A percentile compares a stretch with the other conserved stretches of the same genome.
Evolutionary conservation across 768 basidiomycete species (phyloP).

Genomic region (Leucosporidium scottii): DNA sequence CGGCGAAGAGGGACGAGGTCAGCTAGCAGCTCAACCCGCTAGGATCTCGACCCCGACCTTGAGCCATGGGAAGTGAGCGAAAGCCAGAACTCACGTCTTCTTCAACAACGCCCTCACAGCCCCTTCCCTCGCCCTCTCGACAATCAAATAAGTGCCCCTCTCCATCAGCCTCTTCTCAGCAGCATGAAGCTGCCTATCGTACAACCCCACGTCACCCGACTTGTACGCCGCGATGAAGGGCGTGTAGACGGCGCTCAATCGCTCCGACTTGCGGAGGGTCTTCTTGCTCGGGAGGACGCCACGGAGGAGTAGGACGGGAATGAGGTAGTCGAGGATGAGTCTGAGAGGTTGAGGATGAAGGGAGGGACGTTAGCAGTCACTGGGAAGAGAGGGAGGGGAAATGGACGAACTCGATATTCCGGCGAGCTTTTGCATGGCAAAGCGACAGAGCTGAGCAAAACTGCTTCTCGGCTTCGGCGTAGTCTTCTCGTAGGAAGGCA

Average conservation of each 20-base stretch:
- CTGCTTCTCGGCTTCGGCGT: conserved; percentile 56
- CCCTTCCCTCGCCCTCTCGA: conserved; percentile 81
- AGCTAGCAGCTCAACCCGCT: too few species aligned
- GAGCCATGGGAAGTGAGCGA: too few species aligned
- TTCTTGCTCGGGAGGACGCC: conserved; percentile 73
- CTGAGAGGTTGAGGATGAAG: conserved; percentile 45
- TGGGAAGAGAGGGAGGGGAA: not conserved
- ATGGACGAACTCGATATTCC: conserved; percentile 70
- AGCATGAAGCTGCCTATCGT: conserved; percentile 65
- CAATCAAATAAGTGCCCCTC: conserved; percentile 73
- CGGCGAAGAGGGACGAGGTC: too few species aligned
- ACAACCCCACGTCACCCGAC: conserved; percentile 66
- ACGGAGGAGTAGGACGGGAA: conserved; percentile 78
- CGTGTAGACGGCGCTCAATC: conserved; percentile 61
- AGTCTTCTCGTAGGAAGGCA: conserved; percentile 86
- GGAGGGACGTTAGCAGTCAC: not conserved
- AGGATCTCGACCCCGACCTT: too few species aligned
- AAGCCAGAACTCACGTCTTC: conserved; percentile 43
- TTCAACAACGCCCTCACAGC: conserved; percentile 73
- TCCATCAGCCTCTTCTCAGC: conserved; percentile 69
- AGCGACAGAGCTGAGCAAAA: conserved; percentile 9
- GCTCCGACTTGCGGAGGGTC: conserved; percentile 65
- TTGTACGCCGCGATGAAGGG: conserved; percentile 78
- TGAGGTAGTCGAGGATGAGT: conserved; percentile 80
- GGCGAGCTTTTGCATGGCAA: conserved; percentile 60